Base-by-base conservation (phyloP, 148 eudicot genomes). In the Pharnaceum exiguum region DNA sequence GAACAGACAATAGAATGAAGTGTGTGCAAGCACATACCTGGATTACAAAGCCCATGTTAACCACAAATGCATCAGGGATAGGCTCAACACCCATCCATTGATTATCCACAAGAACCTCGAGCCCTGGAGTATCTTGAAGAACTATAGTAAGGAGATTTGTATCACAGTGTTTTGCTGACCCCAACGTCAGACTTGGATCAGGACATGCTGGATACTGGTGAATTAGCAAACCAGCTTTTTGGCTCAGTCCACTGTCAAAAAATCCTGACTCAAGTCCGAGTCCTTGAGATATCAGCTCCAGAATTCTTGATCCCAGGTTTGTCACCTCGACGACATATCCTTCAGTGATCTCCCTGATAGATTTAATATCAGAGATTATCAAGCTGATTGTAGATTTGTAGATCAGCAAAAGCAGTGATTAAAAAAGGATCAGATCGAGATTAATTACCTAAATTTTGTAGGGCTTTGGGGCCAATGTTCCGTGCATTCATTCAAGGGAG, bases 61-160 rank as follows among this genome's bases (percentile, higher is more conserved):
- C 46, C 2, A 61, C 53, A 9, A 75, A 70, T 29, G 75, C 68
- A 56, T 70, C 51, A 16, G 65, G 68, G 57, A 58, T 40, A 3
- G 75, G 72, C 12, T 66, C 57, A 19, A 76, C 46, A 11, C 57
- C 53, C 19, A 68, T 35, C 76, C 73, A 71, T 48, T 67, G 35
- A 4, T 59, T 75, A 39, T 70, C 53, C n/a, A 57, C 66, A 27
- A 52, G 33, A 42, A 71, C 48, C n/a, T 71, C 67, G 29, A 76
- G 73, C 13, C 80, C 80, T 15, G 63, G 43, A 9, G 53, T 62
- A 40, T 63, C 47, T 62, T 76, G 73, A 15, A 67, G 32, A 13
- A 71, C 62, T 28, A 75, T 35, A 6, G 75, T 70, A 9, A 75
- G n/a, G 51, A 65, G 65, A 29, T 55, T 53, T 5, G 65, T 65